Base-by-base conservation (phyloP, 768 basidiomycete genomes). In the Hydnomerulius pinastri region DNA sequence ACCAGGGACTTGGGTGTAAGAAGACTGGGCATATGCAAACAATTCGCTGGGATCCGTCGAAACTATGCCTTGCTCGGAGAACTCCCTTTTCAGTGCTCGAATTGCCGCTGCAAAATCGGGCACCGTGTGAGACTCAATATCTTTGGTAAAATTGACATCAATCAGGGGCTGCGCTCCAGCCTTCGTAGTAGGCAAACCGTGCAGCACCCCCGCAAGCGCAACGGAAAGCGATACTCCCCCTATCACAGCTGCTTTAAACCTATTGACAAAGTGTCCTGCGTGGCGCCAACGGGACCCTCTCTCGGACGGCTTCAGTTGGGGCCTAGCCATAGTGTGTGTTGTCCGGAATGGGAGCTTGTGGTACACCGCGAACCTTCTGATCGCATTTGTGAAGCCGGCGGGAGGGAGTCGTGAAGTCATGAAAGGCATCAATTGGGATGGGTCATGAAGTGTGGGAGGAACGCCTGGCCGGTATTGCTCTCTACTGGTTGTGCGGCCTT, bases 1-100 rank as follows among this genome's bases (percentile, higher is more conserved):
- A 48, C 76, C 70, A 12, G 79, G 78, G 60, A 82, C 82, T 60
- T 85, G 85, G 13, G 81, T 82, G 60, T 85, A 81, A 50, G 78
- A 78, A 1, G 84, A 87, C 35, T 77, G 80, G 4, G 86, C 86
- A 52, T 85, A 77, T n/a, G 73, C 73, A 45, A 70, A 69, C 28
- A 86, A 63, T 17, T 72, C 71, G 27, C 73, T 67, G n/a, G 74
- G 68, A 51, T 81, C 76, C 3, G 79, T 82, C 21, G 74, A 69
- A 20, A 85, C 79, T 12, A 64, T 59, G 23, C 72, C 71, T 7
- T 65, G 60, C 13, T 65, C 66, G 10, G 78, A 70, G 51, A 86
- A 75, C 18, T 64, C 61, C 6, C 58, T 49, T 18, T 63, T 70
- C 20, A 86, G 67, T 52, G 83, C 78, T 20, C 69, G 58, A 17